These are phyloP conservation scores for Dimargaris verticillata DNA, from an alignment of 192 early-diverging fungal genomes.

Conservation along the genomic window DNA sequence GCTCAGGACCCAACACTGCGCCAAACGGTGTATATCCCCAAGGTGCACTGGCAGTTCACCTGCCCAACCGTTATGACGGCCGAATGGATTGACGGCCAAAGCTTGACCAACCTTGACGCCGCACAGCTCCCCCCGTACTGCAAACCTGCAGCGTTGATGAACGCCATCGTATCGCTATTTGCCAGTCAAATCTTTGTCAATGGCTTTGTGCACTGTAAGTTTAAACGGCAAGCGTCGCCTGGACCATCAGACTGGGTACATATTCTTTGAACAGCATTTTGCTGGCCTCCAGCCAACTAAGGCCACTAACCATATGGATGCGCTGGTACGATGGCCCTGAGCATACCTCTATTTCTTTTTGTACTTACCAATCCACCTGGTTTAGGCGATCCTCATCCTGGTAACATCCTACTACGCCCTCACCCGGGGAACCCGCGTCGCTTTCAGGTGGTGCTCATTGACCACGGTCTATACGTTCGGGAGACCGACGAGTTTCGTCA, in stretches of 20 bases:
- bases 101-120: slow-evolving; percentile 41
- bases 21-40: slow-evolving; percentile 53
- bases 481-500: slow-evolving; percentile 47
- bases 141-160: slow-evolving; percentile 38
- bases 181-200: slow-evolving; percentile 70
- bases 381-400: slow-evolving; percentile 58
- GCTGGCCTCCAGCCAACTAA: too few relatives aligned
- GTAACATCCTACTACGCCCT: slow-evolving; percentile 61
- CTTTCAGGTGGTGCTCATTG: slow-evolving; percentile 64
- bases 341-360: too few relatives aligned
- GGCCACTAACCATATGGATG: too few relatives aligned
- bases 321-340: too few relatives aligned
- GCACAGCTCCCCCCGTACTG: slow-evolving; percentile 18
- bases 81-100: slow-evolving; percentile 81
- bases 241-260: too few relatives aligned
- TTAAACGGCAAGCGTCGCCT: background rate
- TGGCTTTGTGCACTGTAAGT: slow-evolving; percentile 68
- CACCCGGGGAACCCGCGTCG: slow-evolving; percentile 33
- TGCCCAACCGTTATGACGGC: slow-evolving; percentile 56
- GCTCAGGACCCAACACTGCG: slow-evolving; percentile 31
- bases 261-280: too few relatives aligned
- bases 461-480: slow-evolving; percentile 83
- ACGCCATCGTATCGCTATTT: slow-evolving; percentile 60
- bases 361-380: background rate
- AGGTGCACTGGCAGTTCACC: slow-evolving; percentile 53